These are phyloP conservation scores for Fusarium sp. DNA, from an alignment of 2,329 filamentous ascomycete genomes.

Conservation along the genomic window DNA sequence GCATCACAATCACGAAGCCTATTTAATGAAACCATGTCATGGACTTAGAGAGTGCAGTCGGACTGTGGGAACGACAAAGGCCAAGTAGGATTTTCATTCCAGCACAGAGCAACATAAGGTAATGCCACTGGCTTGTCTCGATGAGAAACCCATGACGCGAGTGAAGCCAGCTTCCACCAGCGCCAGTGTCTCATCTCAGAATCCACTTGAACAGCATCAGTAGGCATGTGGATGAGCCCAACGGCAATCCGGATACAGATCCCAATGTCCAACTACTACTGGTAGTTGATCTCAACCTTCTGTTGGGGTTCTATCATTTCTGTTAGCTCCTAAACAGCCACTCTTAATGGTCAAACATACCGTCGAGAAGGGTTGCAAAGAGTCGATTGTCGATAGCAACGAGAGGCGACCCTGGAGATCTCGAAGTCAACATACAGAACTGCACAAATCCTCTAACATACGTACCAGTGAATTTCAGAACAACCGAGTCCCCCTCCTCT, in stretches of 20 bases:
- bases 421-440: neutral
- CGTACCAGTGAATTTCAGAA: conserved; percentile 18
- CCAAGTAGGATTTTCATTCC: neutral
- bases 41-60: neutral
- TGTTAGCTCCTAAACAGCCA: neutral
- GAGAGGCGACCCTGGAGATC: neutral
- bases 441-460: neutral
- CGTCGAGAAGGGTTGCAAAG: neutral
- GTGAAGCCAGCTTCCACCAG: neutral
- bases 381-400: neutral
- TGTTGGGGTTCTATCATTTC: neutral
- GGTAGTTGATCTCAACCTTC: neutral
- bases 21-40: neutral
- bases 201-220: neutral
- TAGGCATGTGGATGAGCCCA: neutral
- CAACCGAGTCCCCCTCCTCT: neutral
- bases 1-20: neutral
- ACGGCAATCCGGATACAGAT: neutral
- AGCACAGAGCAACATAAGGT: no score
- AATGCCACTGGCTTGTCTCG: neutral
- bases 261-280: neutral
- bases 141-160: neutral
- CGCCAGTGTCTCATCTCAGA: neutral
- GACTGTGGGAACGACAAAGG: neutral
- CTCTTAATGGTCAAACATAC: neutral